A percentile compares a stretch with the other conserved stretches of the same genome.
phyloP scores from a whole-genome alignment of 202 grass and related monocot species.

The Cymbopogon flexuosus region DNA sequence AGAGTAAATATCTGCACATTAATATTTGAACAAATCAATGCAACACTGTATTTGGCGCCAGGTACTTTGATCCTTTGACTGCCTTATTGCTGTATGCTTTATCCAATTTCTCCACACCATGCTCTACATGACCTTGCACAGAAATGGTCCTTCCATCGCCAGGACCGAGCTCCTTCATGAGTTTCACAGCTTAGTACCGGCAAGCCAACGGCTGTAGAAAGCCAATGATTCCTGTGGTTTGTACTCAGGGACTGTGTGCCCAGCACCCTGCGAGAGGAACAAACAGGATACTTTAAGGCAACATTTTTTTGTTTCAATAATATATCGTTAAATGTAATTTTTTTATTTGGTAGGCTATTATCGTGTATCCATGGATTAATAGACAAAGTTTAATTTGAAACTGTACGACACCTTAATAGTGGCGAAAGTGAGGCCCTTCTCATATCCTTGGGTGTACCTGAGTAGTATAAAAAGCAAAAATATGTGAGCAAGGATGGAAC shows the following conservation, averaged over 20 bases:
- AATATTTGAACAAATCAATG: constrained; percentile 26
- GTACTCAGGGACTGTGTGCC: constrained; percentile 86
- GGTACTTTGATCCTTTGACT: constrained; percentile 18
- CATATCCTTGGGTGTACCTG: constrained; percentile 90
- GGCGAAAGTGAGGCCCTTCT: constrained; percentile 66
- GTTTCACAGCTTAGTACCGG: constrained; percentile 43
- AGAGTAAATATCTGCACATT: not conserved
- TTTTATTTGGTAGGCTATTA: not conserved
- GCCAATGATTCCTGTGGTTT: constrained; percentile 45
- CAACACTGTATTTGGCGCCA: not conserved
- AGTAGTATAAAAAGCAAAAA: constrained; percentile 17
- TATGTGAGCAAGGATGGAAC: not conserved
- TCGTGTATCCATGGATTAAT: not conserved
- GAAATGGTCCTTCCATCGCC: constrained; percentile 21
- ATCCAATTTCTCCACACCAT: not conserved
- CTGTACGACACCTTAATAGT: constrained; percentile 71
- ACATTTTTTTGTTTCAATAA: not conserved
- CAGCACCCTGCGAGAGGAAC: constrained; percentile 51
- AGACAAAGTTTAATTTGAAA: constrained; percentile 7
- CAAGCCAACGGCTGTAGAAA: constrained; percentile 45
- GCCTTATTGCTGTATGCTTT: constrained; percentile 17
- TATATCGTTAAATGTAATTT: not conserved
- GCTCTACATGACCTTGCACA: not conserved
- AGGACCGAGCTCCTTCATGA: not conserved
- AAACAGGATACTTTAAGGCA: not conserved